A percentile compares a stretch with the other conserved stretches of the same genome.
Conservation (phyloP, 306 rosid species). For the Cucumis melo region DNA sequence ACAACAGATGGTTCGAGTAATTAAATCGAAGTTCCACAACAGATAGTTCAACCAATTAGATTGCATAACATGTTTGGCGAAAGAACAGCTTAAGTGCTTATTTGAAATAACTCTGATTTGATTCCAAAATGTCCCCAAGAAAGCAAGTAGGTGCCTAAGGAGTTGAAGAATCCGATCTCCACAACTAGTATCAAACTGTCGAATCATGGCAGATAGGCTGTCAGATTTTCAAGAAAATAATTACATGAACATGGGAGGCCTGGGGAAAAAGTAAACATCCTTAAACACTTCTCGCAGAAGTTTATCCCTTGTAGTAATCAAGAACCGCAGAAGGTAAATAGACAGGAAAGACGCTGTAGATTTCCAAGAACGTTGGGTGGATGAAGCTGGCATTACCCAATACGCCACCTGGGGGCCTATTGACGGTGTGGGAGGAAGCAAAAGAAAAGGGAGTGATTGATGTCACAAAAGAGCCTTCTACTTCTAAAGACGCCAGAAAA, state of each 20-base stretch:
- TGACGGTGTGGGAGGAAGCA: not conserved
- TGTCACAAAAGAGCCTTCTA: not conserved
- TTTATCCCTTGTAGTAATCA: not conserved
- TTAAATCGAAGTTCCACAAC: not conserved
- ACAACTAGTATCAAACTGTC: not conserved
- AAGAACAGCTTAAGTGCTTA: too few species aligned
- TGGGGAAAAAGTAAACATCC: not conserved
- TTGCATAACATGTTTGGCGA: too few species aligned
- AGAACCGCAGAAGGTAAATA: not conserved
- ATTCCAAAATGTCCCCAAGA: not conserved
- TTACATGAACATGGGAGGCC: not conserved
- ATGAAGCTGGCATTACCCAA: not conserved
- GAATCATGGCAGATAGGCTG: not conserved
- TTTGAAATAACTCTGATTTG: too few species aligned
- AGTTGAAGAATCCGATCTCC: not conserved
- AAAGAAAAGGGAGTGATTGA: not conserved
- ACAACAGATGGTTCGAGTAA: not conserved
- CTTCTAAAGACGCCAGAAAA: not conserved
- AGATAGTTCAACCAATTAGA: too few species aligned
- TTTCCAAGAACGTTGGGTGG: not conserved
- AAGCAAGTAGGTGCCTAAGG: not conserved
- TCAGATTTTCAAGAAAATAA: not conserved
- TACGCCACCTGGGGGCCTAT: not conserved
- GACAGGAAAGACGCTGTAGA: not conserved
- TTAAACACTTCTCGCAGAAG: not conserved